Evolutionary conservation across 495 filamentous ascomycete species (phyloP).

Genomic region (Hyaloscypha hepaticicola): DNA sequence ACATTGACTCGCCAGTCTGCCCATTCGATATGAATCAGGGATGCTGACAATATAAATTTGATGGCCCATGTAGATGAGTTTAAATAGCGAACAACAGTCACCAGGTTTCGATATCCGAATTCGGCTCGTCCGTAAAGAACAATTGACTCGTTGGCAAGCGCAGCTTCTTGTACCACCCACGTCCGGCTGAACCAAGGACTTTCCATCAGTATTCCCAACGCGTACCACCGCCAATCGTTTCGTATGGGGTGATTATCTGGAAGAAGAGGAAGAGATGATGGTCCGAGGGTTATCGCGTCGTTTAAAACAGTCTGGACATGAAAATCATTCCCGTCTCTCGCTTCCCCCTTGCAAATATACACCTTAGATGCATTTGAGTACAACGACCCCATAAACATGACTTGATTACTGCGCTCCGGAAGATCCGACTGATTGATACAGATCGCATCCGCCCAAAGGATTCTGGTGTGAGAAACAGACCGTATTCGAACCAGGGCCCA

Average conservation of each 20-base stretch:
- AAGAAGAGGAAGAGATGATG: background rate
- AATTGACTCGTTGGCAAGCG: constrained; percentile 23
- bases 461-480: constrained; percentile 20
- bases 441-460: constrained; percentile 40
- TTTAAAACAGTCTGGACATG: constrained; percentile 11
- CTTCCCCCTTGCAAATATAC: constrained; percentile 38
- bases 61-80: constrained; percentile 9
- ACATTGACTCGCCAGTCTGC: constrained; percentile 7
- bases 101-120: constrained; percentile 27
- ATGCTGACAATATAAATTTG: constrained; percentile 17
- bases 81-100: background rate
- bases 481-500: constrained; percentile 34
- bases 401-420: constrained; percentile 37
- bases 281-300: constrained; percentile 1
- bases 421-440: constrained; percentile 43
- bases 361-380: constrained; percentile 34
- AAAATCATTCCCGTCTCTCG: constrained; percentile 10
- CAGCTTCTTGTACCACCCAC: constrained; percentile 37
- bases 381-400: constrained; percentile 38
- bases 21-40: constrained; percentile 18
- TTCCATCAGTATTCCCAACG: constrained; percentile 3
- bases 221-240: constrained; percentile 15
- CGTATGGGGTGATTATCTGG: constrained; percentile 20
- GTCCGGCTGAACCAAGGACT: constrained; percentile 33
- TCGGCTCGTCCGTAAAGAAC: constrained; percentile 25